Base-by-base conservation (phyloP, 208 protist species). In the Leishmania martiniquensis region DNA sequence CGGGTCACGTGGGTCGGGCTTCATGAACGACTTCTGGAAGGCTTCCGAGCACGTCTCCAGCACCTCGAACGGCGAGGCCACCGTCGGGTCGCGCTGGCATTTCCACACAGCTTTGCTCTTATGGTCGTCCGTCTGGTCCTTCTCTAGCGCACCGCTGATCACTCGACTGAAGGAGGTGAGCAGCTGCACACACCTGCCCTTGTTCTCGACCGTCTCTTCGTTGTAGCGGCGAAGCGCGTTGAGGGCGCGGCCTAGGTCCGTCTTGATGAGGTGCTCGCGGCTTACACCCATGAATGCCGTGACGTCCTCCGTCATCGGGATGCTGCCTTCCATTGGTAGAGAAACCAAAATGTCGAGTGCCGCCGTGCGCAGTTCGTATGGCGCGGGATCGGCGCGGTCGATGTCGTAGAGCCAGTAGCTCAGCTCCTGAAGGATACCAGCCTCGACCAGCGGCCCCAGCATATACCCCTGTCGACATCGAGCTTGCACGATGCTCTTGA, bases 341-440 rank as follows among this genome's bases (percentile, higher is more conserved):
- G 74, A 59, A 32, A 92, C 37, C 34, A 96, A 85, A n/a, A 94
- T 89, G 77, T 95, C 89, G 13, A 96, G 85, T 4, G 93, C 91
- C 47, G 82, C 82, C 54, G 87, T 89, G 75, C 93, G 93, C 69
- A 96, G 81, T 63, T 95, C 90, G 70, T 87, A 89, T 51, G 93
- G 86, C 0, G 90, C 89, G 4, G 88, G 86, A 60, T 93, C 84
- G 37, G 76, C 73, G 42, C 81, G 84, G 34, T 74, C 71, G 71
- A 93, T 81, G 77, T 93, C 89, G 75, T 93, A 93, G 20, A 96
- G 75, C 91, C 93, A 96, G 60, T 88, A 86, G 75, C 93, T 93
- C 12, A 96, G 85, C 83, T 95, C 89, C 74, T 93, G 80, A 45
- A 96, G 82, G 39, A 96, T 85, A 49, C 93, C 93, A 1, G 80